Conservation (phyloP, 108 stramenopile species). For the Cyclostephanos invisitatus region DNA sequence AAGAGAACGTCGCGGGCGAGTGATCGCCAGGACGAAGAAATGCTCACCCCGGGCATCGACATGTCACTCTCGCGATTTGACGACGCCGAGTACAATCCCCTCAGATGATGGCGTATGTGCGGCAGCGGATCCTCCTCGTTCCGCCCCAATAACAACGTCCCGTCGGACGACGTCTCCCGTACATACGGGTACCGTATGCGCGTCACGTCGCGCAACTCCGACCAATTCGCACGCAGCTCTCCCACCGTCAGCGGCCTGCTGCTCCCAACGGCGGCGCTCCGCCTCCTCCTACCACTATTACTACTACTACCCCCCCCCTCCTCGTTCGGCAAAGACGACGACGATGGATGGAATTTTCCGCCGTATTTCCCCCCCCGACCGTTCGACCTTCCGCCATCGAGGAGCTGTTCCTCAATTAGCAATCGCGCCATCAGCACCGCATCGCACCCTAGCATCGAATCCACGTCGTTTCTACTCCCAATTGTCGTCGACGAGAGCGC, state of each 20-base stretch:
- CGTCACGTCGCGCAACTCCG: slow-evolving; percentile 31
- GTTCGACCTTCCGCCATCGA: slow-evolving; percentile 60
- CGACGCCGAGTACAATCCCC: slow-evolving; percentile 7
- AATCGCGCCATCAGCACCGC: slow-evolving; percentile 54
- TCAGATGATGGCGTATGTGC: slow-evolving; percentile 23
- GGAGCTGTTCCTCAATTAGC: slow-evolving; percentile 63
- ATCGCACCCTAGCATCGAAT: slow-evolving; percentile 39
- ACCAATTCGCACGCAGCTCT: slow-evolving; percentile 69
- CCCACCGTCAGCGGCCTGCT: slow-evolving; percentile 71
- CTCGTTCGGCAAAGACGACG: slow-evolving; percentile 4
- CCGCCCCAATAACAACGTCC: neutral
- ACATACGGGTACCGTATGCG: slow-evolving; percentile 32
- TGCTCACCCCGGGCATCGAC: neutral
- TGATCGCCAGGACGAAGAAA: slow-evolving; percentile 21
- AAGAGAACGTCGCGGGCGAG: slow-evolving; percentile 33
- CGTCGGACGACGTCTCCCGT: slow-evolving; percentile 12
- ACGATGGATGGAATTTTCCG: slow-evolving; percentile 52
- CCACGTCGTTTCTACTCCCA: slow-evolving; percentile 22
- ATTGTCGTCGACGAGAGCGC: slow-evolving; percentile 43
- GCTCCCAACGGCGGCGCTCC: slow-evolving; percentile 14
- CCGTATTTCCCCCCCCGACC: slow-evolving; percentile 70
- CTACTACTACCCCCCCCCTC: neutral
- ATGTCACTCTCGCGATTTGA: neutral
- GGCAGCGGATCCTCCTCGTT: slow-evolving; percentile 33
- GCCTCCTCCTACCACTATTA: neutral